These are phyloP conservation scores for Gyromitra esculenta DNA, from an alignment of 2,329 filamentous ascomycete genomes.

Conservation along the genomic window DNA sequence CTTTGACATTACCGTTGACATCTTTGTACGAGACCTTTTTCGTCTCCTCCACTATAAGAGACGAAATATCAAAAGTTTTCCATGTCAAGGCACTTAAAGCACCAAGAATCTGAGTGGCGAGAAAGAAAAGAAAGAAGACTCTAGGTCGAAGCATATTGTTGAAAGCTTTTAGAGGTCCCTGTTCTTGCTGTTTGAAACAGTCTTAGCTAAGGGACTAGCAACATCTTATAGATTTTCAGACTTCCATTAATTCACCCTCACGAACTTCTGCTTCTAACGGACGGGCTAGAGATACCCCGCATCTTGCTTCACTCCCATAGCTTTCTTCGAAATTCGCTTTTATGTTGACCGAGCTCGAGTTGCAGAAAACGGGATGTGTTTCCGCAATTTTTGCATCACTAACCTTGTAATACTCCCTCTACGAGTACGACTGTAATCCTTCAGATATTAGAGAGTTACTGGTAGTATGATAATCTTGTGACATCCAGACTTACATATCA, in stretches of 20 bases:
- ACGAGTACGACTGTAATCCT: not conserved
- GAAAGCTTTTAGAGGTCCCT: not conserved
- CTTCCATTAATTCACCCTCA: not conserved
- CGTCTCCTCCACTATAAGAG: slow-evolving; percentile 70
- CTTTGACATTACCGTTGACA: slow-evolving; percentile 64
- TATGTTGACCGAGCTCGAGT: slow-evolving; percentile 18
- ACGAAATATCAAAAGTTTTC: slow-evolving; percentile 77
- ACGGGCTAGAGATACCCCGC: slow-evolving; percentile 6
- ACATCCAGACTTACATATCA: not conserved
- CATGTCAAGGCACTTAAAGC: slow-evolving; percentile 67
- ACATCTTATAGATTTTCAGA: slow-evolving; percentile 27
- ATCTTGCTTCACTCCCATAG: not conserved
- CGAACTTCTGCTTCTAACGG: not conserved
- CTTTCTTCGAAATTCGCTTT: not conserved
- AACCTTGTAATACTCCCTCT: not conserved
- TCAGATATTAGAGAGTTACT: not conserved
- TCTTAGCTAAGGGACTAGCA: not conserved
- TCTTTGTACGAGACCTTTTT: slow-evolving; percentile 69
- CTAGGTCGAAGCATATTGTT: slow-evolving; percentile 37
- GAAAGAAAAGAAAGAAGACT: slow-evolving; percentile 56
- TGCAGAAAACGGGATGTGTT: slow-evolving; percentile 14
- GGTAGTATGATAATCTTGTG: not conserved
- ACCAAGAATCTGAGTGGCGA: slow-evolving; percentile 55
- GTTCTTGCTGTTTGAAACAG: not conserved
- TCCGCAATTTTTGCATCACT: not conserved